Evolutionary conservation across 2,329 filamentous ascomycete species (phyloP), one percentile per base, ranked within the genome.

Genomic region (Clarireedia sp.): DNA sequence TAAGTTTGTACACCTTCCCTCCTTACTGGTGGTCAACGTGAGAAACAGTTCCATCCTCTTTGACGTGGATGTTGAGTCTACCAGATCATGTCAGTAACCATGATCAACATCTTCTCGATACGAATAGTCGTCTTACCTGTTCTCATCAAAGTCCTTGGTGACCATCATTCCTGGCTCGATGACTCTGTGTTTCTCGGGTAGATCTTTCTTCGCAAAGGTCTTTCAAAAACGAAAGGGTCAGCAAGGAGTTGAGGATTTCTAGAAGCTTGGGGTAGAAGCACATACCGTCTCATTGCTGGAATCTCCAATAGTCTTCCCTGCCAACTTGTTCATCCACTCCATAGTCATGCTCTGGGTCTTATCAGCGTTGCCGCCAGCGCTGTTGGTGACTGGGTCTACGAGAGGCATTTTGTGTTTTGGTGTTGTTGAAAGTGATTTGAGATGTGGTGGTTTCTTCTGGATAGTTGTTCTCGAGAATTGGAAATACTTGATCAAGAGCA

Each of bases 231-330:
- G 41, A 23, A 6, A 14, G 10, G 12, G 17, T 59, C 16, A 57
- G 48, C 19, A 57, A 41, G 5, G 8, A n/a, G 38, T 41, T 38
- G 51, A 45, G 19, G 19, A 33, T 56, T 21, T 48, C 21, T 40
- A 17, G 29, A 33, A 7, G 17, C 8, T 44, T 3, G 12, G 24
- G 24, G 23, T 44, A 21, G 29, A 48, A n/a, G 6, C 23, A 62
- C 75, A 54, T 70, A 85, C 82, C 8, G 75, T 80, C 67, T 80
- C 79, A 60, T 72, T 77, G 53, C 74, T 74, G 17, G 70, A 67
- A 0, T 82, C 81, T 10, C 75, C 75, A 12, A 85, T 69, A 48
- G 75, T 84, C 78, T 85, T 86, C 66, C 82, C 82, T 46, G 81
- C 76, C 4, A 86, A 73, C 74, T 83, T 83, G 70, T 76, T 77